Conservation (phyloP, 805 yeast species). For the Saccharomycopsis fodiens region DNA sequence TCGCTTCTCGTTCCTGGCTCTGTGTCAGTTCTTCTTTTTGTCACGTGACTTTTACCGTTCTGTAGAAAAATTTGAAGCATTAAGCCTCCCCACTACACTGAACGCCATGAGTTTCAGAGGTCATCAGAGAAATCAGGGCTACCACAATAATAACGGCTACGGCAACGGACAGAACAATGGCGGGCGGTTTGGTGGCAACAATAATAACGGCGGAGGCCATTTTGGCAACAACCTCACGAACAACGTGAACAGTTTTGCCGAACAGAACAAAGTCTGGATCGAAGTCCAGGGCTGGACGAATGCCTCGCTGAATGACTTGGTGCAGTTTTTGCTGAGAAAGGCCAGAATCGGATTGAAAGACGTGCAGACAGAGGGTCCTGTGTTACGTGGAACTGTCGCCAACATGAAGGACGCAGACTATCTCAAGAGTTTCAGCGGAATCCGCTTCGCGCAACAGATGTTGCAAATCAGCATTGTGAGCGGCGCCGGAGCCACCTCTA, state of each 20-base stretch:
- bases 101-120: slow-evolving; percentile 29
- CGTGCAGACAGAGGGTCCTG: slow-evolving; percentile 46
- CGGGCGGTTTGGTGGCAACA: slow-evolving; percentile 18
- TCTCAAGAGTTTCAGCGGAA: slow-evolving; percentile 61
- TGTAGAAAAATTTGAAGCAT: no score
- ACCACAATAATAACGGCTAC: slow-evolving; percentile 17
- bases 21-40: no score
- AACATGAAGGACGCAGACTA: slow-evolving; percentile 48
- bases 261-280: slow-evolving; percentile 37
- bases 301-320: slow-evolving; percentile 60
- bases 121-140: slow-evolving; percentile 24
- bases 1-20: no score
- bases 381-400: slow-evolving; percentile 53
- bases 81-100: neutral
- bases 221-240: slow-evolving; percentile 11
- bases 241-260: slow-evolving; percentile 22
- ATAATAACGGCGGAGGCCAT: slow-evolving; percentile 7
- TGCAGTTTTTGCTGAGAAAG: slow-evolving; percentile 63
- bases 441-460: slow-evolving; percentile 68
- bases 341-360: slow-evolving; percentile 48
- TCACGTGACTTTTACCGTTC: no score
- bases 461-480: slow-evolving; percentile 44
- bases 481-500: slow-evolving; percentile 22
- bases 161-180: slow-evolving; percentile 18
- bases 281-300: slow-evolving; percentile 80